Percentiles rank a stretch among this genome's conserved stretches.
phyloP scores from a whole-genome alignment of 805 yeast genomes.

The Lipomyces yamadae region DNA sequence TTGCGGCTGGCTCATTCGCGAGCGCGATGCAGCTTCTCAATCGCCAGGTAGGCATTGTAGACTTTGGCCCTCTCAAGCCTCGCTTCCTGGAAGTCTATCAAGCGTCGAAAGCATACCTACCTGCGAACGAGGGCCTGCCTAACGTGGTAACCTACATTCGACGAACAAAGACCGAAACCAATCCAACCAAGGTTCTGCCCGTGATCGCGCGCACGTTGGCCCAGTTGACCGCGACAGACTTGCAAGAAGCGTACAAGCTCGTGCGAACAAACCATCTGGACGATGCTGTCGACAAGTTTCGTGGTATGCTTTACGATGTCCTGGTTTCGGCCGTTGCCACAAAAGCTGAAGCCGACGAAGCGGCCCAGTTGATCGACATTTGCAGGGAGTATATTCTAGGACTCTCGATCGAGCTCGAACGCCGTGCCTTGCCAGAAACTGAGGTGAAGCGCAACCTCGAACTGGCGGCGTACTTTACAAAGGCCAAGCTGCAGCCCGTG shows the following conservation, averaged over 20 bases:
- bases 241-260: constrained; percentile 75
- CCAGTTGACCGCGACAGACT: constrained; percentile 59
- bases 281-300: constrained; percentile 78
- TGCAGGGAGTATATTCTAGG: constrained; percentile 93
- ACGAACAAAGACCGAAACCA: constrained; percentile 60
- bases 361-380: constrained; percentile 68
- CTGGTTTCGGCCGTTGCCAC: constrained; percentile 71
- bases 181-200: constrained; percentile 60
- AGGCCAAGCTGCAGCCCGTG: constrained; percentile 75
- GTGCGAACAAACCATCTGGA: constrained; percentile 85
- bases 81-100: constrained; percentile 85
- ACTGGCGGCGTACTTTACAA: constrained; percentile 94
- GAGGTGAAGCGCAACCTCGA: constrained; percentile 84
- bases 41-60: constrained; percentile 84
- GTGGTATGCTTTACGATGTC: constrained; percentile 75
- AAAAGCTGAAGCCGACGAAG: constrained; percentile 76
- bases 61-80: constrained; percentile 84
- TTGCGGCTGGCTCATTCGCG: constrained; percentile 95
- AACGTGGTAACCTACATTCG: constrained; percentile 72
- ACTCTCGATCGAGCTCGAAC: constrained; percentile 83
- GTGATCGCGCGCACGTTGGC: constrained; percentile 71
- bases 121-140: constrained; percentile 75
- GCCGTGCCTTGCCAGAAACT: constrained; percentile 73
- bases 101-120: constrained; percentile 73
- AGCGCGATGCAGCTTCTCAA: constrained; percentile 91